Evolutionary conservation across 1,139 yeast species (phyloP), one percentile per base, ranked within the genome.

Genomic region (Candida tetrigidarum): DNA sequence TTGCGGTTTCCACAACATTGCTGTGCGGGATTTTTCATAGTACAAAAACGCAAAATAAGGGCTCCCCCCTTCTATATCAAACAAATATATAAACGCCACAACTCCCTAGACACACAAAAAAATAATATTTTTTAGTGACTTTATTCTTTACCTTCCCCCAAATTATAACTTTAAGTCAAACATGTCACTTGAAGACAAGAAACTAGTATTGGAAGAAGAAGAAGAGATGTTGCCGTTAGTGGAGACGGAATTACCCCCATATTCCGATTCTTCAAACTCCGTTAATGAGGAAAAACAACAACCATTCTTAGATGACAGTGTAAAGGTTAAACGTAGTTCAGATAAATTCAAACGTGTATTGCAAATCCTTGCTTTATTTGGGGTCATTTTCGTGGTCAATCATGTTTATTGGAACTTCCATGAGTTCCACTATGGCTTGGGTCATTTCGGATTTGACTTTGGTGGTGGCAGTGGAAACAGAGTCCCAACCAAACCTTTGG

Each of bases 201-300:
- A 26, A 11, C 34, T 32, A n/a, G n/a, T n/a, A n/a, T n/a, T n/a
- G n/a, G n/a, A n/a, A n/a, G n/a, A n/a, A n/a, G 27, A 32, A 11
- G 36, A 10, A 12, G n/a, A 32, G 16, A 12, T 15, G 19, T 25
- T 28, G 22, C 19, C 32, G 5, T 15, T 10, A 9, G 18, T 19
- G 34, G 40, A 37, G 5, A 9, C 34, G 6, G 28, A 28, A 37
- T 37, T 37, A 19, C 40, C 40, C 7, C 34, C 40, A 16, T 37
- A 37, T 28, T 28, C 40, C 18, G 40, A 37, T 12, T 14, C 16
- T 18, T 7, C 35, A 30, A 16, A 30, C 6, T 10, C 35, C 23
- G 19, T 10, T 5, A n/a, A n/a, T n/a, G 26, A 19, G 6, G 40
- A 36, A 2, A 20, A 37, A n/a, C 27, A 37, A 15, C 34, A 28